phyloP scores from a whole-genome alignment of 75 land plant species.

The Adiantum capillusveneris region DNA sequence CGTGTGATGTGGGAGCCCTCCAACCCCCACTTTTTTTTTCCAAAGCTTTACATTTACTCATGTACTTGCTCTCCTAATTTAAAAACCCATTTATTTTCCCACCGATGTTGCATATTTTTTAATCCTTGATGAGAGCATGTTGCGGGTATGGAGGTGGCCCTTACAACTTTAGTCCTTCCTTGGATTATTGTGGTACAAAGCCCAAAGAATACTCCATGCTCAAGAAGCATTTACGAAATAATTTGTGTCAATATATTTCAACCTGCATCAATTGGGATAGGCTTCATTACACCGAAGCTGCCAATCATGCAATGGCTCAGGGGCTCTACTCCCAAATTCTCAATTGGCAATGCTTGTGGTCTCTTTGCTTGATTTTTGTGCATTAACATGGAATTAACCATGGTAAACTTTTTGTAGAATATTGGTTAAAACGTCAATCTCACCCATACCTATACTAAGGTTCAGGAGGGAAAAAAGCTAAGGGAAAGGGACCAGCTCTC shows the following conservation, averaged over 20 bases:
- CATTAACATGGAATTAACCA: no score
- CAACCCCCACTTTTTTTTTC: no score
- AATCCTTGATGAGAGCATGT: conserved; percentile 31
- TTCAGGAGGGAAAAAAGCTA: no score
- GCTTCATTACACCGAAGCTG: conserved; percentile 62
- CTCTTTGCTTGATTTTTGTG: not conserved
- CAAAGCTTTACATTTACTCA: no score
- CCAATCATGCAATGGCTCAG: conserved; percentile 37
- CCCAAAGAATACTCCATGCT: not conserved
- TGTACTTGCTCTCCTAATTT: no score
- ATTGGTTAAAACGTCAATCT: no score
- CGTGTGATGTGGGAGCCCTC: no score
- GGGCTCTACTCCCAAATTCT: conserved; percentile 25
- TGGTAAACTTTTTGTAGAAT: no score
- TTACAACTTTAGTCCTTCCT: conserved; percentile 5
- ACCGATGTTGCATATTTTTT: no score
- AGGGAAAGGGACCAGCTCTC: no score
- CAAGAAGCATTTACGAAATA: not conserved
- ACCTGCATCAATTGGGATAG: conserved; percentile 61
- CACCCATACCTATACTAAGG: no score
- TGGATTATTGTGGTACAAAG: not conserved
- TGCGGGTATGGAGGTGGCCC: conserved; percentile 59
- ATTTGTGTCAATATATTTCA: conserved; percentile 28
- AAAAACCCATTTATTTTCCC: no score
- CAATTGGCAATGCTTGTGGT: conserved; percentile 31